phyloP scores from a whole-genome alignment of 176 grass and related monocot genomes.

The Carex myosuroides region DNA sequence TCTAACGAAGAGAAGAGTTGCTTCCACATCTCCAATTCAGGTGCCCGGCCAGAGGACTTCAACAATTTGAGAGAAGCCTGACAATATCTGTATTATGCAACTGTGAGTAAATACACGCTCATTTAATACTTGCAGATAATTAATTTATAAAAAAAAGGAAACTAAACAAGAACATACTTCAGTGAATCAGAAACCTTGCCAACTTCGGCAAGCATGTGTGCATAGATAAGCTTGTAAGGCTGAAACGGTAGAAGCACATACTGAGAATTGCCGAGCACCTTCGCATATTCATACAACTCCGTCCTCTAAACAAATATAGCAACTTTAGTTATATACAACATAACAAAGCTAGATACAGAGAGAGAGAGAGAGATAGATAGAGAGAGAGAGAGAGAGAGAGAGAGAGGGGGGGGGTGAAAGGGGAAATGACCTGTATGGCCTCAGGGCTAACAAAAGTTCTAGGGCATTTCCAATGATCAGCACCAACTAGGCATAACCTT shows the following conservation, averaged over 20 bases:
- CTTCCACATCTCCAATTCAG: slow-evolving; percentile 90
- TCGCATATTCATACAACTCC: slow-evolving; percentile 92
- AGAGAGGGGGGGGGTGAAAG: neutral
- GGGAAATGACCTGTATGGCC: slow-evolving; percentile 66
- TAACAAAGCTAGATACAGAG: slow-evolving; percentile 1
- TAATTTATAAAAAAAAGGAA: slow-evolving; percentile 1
- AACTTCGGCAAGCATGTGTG: slow-evolving; percentile 90
- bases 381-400: neutral
- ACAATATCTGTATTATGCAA: slow-evolving; percentile 63
- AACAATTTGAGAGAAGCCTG: slow-evolving; percentile 86
- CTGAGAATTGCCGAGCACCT: slow-evolving; percentile 97
- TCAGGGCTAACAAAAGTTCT: slow-evolving; percentile 81
- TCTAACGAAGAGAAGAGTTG: slow-evolving; percentile 73
- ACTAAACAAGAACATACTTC: slow-evolving; percentile 35
- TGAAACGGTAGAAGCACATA: slow-evolving; percentile 83
- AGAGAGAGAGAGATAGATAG: no score
- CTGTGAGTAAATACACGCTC: slow-evolving; percentile 6
- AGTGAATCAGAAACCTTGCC: slow-evolving; percentile 83
- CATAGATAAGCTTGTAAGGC: slow-evolving; percentile 96
- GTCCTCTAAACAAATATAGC: slow-evolving; percentile 53
- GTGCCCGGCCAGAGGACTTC: slow-evolving; percentile 69
- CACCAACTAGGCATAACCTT: slow-evolving; percentile 83
- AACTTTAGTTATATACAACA: slow-evolving; percentile 7
- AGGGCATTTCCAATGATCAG: slow-evolving; percentile 91
- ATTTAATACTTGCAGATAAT: neutral